Percentiles rank a stretch among this genome's conserved stretches.
Conservation (phyloP, 257 asterid species). For the Plectranthus barbatus region DNA sequence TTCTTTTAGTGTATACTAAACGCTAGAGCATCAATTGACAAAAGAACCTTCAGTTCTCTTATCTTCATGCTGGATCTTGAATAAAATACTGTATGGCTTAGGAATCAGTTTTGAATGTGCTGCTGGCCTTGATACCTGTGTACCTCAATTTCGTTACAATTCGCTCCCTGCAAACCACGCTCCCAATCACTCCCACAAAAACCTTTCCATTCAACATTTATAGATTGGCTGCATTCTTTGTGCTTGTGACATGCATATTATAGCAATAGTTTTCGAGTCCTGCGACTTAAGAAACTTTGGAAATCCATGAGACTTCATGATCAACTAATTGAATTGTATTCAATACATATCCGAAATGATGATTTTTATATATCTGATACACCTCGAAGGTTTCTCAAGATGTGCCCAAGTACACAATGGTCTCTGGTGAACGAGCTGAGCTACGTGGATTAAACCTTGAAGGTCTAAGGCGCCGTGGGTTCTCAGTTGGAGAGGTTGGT, state of each 20-base stretch:
- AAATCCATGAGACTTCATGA: neutral
- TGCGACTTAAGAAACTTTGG: neutral
- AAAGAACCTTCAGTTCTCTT: neutral
- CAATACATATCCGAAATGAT: conserved; percentile 4
- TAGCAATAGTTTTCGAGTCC: neutral
- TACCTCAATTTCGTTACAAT: no score
- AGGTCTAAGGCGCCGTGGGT: conserved; percentile 86
- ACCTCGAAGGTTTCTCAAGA: conserved; percentile 68
- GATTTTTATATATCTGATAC: conserved; percentile 2
- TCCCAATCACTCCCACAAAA: neutral
- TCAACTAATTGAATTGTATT: neutral
- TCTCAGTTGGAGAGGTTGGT: conserved; percentile 66
- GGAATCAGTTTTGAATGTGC: neutral
- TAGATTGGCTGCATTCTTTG: neutral
- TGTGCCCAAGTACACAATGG: conserved; percentile 88
- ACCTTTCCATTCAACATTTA: neutral
- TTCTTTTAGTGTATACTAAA: no score
- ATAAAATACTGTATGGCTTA: neutral
- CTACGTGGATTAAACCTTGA: conserved; percentile 83
- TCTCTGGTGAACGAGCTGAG: conserved; percentile 95
- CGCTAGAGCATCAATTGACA: neutral
- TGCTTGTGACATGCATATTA: neutral
- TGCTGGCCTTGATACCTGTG: no score
- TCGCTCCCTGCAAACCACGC: no score
- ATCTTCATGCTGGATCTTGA: neutral